A percentile compares a stretch with the other conserved stretches of the same genome.
These are phyloP conservation scores for Millerozyma acaciae DNA, from an alignment of 805 yeast genomes.

Conservation along the genomic window DNA sequence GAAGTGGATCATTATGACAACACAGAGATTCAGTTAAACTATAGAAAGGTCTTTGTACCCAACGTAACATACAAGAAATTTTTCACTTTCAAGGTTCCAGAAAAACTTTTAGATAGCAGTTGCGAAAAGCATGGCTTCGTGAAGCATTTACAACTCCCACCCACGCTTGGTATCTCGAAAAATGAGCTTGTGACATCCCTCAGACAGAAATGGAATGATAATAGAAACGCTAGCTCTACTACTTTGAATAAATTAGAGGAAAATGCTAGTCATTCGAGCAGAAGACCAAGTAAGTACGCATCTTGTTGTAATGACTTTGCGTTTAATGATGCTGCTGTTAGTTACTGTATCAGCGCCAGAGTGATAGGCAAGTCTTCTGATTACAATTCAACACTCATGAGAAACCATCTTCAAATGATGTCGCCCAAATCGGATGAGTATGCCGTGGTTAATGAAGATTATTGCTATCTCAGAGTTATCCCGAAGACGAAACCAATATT, in stretches of 20 bases:
- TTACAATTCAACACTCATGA: conserved; percentile 16
- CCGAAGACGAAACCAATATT: conserved; percentile 20
- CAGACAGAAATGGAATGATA: conserved; percentile 21
- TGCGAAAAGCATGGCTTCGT: conserved; percentile 32
- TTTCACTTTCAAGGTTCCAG: conserved; percentile 38
- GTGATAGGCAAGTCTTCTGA: conserved; percentile 35
- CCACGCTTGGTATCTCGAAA: conserved; percentile 32
- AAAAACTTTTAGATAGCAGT: conserved; percentile 29
- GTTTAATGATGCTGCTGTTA: conserved; percentile 25
- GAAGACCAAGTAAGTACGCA: too few relatives aligned
- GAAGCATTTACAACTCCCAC: conserved; percentile 36
- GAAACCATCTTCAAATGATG: conserved; percentile 11
- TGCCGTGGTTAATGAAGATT: conserved; percentile 28
- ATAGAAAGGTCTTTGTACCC: conserved; percentile 25
- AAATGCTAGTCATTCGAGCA: too few relatives aligned
- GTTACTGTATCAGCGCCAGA: conserved; percentile 33
- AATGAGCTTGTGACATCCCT: conserved; percentile 23
- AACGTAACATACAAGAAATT: conserved; percentile 35
- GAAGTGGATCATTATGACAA: conserved; percentile 32
- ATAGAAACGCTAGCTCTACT: background rate
- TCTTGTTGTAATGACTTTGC: conserved; percentile 26
- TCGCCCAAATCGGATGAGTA: conserved; percentile 21
- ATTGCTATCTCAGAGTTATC: conserved; percentile 22
- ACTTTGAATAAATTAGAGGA: background rate
- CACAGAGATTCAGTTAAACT: conserved; percentile 21